Conservation (phyloP, 2,329 filamentous ascomycete genomes). For the Elsinoe fawcettii region DNA sequence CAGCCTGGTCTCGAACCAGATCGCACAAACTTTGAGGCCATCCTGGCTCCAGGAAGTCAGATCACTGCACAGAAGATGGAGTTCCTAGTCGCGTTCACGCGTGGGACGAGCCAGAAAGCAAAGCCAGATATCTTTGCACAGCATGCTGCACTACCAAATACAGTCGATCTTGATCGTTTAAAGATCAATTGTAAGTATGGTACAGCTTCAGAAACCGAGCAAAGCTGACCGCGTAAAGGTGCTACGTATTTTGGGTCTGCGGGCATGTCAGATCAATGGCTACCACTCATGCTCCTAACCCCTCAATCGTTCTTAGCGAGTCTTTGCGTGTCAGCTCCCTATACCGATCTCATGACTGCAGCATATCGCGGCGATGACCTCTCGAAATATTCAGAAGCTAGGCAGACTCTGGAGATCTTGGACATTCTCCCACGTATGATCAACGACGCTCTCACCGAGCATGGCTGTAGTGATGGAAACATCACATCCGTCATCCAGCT, state of each 20-base stretch:
- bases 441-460: slow-evolving; percentile 24
- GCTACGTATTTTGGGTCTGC: slow-evolving; percentile 25
- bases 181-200: slow-evolving; percentile 1
- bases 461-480: slow-evolving; percentile 24
- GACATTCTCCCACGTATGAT: slow-evolving; percentile 21
- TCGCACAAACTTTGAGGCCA: background rate
- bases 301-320: slow-evolving; percentile 28
- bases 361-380: background rate
- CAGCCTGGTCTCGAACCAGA: background rate
- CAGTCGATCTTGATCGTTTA: background rate
- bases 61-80: slow-evolving; percentile 1
- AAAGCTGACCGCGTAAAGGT: slow-evolving; percentile 13
- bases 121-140: background rate
- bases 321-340: slow-evolving; percentile 27
- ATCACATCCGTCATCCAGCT: slow-evolving; percentile 29
- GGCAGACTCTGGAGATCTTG: slow-evolving; percentile 15
- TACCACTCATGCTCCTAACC: slow-evolving; percentile 24
- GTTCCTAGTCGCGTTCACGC: background rate
- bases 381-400: background rate
- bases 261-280: slow-evolving; percentile 24
- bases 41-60: background rate
- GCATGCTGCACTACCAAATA: background rate
- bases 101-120: background rate
- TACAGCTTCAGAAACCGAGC: background rate
- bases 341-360: slow-evolving; percentile 29